A percentile compares a stretch with the other conserved stretches of the same genome.
phyloP scores from a whole-genome alignment of 257 asterid species.

The Lycium barbarum region DNA sequence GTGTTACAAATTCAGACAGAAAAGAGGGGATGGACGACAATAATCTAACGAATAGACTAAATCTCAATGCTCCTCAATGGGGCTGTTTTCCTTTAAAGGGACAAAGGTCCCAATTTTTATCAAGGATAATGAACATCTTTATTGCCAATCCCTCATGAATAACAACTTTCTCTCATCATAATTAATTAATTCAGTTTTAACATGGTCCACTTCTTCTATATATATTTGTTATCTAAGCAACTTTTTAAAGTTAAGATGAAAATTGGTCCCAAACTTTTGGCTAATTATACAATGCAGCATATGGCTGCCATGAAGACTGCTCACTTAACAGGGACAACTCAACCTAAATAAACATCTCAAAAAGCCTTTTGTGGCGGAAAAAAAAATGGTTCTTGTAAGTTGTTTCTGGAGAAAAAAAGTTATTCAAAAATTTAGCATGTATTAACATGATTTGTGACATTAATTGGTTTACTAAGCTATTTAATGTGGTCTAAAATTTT shows the following conservation, averaged over 20 bases:
- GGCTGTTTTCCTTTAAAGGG: conserved; percentile 57
- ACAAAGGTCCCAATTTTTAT: conserved; percentile 52
- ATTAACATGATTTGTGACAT: conserved; percentile 9
- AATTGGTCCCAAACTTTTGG: conserved; percentile 32
- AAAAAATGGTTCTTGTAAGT: not conserved
- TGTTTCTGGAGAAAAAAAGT: not conserved
- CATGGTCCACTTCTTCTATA: conserved; percentile 44
- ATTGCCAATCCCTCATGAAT: conserved; percentile 35
- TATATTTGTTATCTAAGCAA: conserved; percentile 22
- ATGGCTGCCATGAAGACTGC: conserved; percentile 37
- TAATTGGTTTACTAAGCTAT: not conserved
- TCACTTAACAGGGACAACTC: conserved; percentile 41
- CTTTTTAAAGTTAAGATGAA: conserved; percentile 25
- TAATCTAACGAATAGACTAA: conserved; percentile 33
- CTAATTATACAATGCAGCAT: conserved; percentile 31
- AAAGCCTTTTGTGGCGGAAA: conserved; percentile 31
- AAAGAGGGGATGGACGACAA: conserved; percentile 35
- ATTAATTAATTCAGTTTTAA: conserved; percentile 28
- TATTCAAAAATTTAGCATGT: conserved; percentile 10
- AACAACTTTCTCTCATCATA: conserved; percentile 16
- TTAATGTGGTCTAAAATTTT: not conserved
- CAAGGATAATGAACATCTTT: conserved; percentile 56
- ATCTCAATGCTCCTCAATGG: conserved; percentile 45
- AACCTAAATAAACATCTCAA: conserved; percentile 15
- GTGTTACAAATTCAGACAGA: conserved; percentile 28